phyloP scores from a whole-genome alignment of 108 stramenopile species.

The Nitzschia sp. region DNA sequence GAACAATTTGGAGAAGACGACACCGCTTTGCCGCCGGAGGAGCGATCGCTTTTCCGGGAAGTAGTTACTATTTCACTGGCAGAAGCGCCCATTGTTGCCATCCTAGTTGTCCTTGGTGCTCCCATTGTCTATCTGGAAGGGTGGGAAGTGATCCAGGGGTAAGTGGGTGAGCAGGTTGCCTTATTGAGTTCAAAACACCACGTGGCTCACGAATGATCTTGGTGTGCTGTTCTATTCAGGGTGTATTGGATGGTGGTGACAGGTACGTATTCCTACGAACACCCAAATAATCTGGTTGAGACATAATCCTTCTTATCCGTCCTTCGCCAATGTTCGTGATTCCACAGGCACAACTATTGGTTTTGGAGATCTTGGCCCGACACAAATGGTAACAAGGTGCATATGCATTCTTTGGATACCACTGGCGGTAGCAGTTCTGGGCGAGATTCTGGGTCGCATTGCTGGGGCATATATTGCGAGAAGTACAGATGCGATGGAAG shows the following conservation, averaged over 20 bases:
- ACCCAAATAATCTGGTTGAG: no score
- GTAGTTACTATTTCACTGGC: not conserved
- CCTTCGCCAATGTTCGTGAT: no score
- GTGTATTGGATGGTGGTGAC: constrained; percentile 42
- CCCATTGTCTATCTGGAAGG: constrained; percentile 19
- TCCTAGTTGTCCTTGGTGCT: constrained; percentile 3
- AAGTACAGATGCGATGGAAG: constrained; percentile 27
- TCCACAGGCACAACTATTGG: no score
- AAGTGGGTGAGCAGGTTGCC: no score
- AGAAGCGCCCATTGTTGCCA: constrained; percentile 11
- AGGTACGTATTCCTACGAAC: no score
- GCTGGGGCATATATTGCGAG: constrained; percentile 44
- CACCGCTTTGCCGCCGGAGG: not conserved
- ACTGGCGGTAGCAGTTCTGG: constrained; percentile 57
- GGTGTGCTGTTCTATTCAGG: constrained; percentile 3
- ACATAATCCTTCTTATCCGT: no score
- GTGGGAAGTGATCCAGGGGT: constrained; percentile 19
- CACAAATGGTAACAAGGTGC: constrained; percentile 1
- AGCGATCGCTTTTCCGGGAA: not conserved
- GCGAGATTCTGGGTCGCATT: constrained; percentile 45
- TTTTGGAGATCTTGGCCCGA: constrained; percentile 50
- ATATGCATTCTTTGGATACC: constrained; percentile 62
- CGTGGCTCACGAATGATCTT: not conserved
- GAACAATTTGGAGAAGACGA: constrained; percentile 9
- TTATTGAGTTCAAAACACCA: no score